Conservation (phyloP, 768 basidiomycete genomes). For the Lentinula sp. region DNA sequence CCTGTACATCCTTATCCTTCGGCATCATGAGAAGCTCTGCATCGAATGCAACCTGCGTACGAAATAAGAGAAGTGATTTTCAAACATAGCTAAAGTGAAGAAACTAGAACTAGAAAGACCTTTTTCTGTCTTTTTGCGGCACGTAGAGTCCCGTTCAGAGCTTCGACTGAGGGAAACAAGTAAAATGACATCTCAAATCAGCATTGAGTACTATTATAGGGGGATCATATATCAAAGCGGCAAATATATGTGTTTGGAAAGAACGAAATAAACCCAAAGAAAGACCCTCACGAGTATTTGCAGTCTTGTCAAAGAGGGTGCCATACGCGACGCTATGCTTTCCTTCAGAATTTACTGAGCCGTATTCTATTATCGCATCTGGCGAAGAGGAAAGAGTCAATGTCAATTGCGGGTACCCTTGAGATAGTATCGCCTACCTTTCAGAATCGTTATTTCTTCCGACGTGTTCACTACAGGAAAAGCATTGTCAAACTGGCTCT, state of each 20-base stretch:
- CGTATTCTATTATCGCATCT: slow-evolving; percentile 39
- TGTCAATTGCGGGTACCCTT: not conserved
- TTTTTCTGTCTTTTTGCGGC: slow-evolving; percentile 41
- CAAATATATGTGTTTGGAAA: too few relatives aligned
- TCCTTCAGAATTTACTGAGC: slow-evolving; percentile 31
- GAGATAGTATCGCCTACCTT: slow-evolving; percentile 15
- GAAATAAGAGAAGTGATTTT: not conserved
- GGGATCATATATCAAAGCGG: not conserved
- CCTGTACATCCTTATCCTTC: slow-evolving; percentile 40
- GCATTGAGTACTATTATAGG: not conserved
- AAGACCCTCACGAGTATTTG: slow-evolving; percentile 30
- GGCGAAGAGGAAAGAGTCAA: not conserved
- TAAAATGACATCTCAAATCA: not conserved
- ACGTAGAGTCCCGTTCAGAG: slow-evolving; percentile 41
- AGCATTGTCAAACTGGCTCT: too few relatives aligned
- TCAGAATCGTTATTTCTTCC: slow-evolving; percentile 30
- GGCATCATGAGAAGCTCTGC: slow-evolving; percentile 47
- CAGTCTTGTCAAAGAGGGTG: slow-evolving; percentile 40
- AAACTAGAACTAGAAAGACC: slow-evolving; percentile 11
- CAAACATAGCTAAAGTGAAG: too few relatives aligned
- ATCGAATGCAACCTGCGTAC: slow-evolving; percentile 32
- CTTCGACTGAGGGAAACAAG: slow-evolving; percentile 29
- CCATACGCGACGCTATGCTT: slow-evolving; percentile 33
- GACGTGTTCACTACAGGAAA: slow-evolving; percentile 20
- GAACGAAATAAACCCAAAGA: too few relatives aligned